These are phyloP conservation scores for Tillandsia leiboldiana DNA, from an alignment of 176 grass and related monocot species.

Conservation along the genomic window DNA sequence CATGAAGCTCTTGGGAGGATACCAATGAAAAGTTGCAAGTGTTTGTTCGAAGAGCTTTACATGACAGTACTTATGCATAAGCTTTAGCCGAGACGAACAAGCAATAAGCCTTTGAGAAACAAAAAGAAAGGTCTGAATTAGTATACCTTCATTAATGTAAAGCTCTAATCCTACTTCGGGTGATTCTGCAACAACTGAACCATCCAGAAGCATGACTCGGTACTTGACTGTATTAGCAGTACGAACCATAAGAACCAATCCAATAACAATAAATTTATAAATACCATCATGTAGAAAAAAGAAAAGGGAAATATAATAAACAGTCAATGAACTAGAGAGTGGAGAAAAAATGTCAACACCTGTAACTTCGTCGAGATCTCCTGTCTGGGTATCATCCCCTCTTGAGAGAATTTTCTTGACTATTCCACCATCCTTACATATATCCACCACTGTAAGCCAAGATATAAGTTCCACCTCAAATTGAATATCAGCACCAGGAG, in stretches of 20 bases:
- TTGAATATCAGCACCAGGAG: constrained; percentile 25
- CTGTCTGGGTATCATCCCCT: constrained; percentile 17
- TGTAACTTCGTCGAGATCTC: constrained; percentile 37
- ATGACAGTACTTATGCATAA: too few relatives aligned
- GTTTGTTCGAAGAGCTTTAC: too few relatives aligned
- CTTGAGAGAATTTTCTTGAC: constrained; percentile 31
- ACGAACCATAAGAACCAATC: not conserved
- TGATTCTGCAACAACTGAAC: constrained; percentile 28
- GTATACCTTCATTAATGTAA: constrained; percentile 28
- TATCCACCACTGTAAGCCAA: constrained; percentile 31
- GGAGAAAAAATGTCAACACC: constrained; percentile 2
- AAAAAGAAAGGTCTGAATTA: too few relatives aligned
- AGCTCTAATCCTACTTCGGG: constrained; percentile 28
- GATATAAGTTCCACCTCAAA: constrained; percentile 38
- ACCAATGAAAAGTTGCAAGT: not conserved
- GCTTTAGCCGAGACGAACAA: too few relatives aligned
- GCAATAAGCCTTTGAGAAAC: too few relatives aligned
- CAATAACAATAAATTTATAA: too few relatives aligned
- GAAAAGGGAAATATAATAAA: not conserved
- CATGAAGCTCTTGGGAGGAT: not conserved
- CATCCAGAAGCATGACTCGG: constrained; percentile 26
- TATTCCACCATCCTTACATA: constrained; percentile 27
- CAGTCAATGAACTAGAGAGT: not conserved
- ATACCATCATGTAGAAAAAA: not conserved
- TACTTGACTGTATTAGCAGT: constrained; percentile 24